These are phyloP conservation scores for Cercospora sp. DNA, from an alignment of 2,329 filamentous ascomycete genomes.

Conservation along the genomic window DNA sequence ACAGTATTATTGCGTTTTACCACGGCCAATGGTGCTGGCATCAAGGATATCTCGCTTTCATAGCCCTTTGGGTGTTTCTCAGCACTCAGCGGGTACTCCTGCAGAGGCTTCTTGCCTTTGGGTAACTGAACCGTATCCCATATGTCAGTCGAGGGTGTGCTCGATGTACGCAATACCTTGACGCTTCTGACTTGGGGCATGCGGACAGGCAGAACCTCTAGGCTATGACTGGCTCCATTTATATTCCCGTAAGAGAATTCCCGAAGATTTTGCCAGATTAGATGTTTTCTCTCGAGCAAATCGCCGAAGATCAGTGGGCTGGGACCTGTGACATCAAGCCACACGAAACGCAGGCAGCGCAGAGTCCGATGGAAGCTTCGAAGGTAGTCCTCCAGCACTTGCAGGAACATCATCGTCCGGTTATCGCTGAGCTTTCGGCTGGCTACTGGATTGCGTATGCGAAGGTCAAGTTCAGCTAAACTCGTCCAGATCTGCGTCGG, in stretches of 20 bases:
- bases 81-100: no score
- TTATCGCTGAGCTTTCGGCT: slow-evolving; percentile 20
- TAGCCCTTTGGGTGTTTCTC: neutral
- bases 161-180: neutral
- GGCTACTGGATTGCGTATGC: slow-evolving; percentile 30
- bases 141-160: no score
- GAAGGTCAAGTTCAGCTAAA: slow-evolving; percentile 33
- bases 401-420: slow-evolving; percentile 34
- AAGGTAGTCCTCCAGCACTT: slow-evolving; percentile 37
- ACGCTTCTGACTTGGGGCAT: slow-evolving; percentile 1
- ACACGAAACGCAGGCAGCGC: slow-evolving; percentile 34
- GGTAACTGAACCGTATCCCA: neutral
- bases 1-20: neutral
- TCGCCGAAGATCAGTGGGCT: slow-evolving; percentile 33
- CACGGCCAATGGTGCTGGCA: neutral
- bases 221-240: neutral
- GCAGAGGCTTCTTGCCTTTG: neutral
- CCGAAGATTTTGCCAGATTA: slow-evolving; percentile 28
- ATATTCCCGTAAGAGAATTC: slow-evolving; percentile 33
- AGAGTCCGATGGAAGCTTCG: slow-evolving; percentile 34
- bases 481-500: slow-evolving; percentile 30
- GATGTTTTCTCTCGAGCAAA: slow-evolving; percentile 18
- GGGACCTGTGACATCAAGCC: slow-evolving; percentile 35
- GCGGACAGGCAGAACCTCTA: neutral
- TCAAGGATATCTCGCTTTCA: neutral